Evolutionary conservation across 1,284 basidiomycete species (phyloP), one percentile per base, ranked within the genome.

Genomic region (Coniferiporia weirii): DNA sequence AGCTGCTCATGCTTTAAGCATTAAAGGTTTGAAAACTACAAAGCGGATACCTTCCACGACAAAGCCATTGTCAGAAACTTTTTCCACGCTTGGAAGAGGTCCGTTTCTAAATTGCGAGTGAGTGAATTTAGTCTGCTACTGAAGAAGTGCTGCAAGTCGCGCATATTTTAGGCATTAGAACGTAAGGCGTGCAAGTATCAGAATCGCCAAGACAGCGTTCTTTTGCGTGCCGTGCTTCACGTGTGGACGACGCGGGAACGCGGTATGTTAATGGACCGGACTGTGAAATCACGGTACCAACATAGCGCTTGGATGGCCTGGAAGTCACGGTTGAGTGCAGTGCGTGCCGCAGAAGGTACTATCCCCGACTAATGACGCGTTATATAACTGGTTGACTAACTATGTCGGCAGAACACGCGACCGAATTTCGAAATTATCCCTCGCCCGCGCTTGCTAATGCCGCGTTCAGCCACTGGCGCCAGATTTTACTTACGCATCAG

Each of bases 231-330:
- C 19, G 74, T 89, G 40, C 72, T 81, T 64, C 77, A 84, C 52
- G 81, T 91, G 17, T 90, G 90, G 89, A 84, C 82, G 65, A 85
- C 87, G 32, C 82, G 82, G 51, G 85, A 87, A 68, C 80, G 85
- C 15, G 86, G 85, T 17, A 74, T 73, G 54, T 76, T 85, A 20
- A 75, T 91, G 9, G 80, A 82, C 63, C 78, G 81, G 48, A 80
- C 86, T 32, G 78, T 76, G 60, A 70, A 73, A 4, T 64, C 74
- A 12, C 77, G 81, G 27, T 63, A 83, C 9, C 57, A 82, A 40
- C 79, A 76, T 64, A 69, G 72, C 50, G 73, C 75, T 1, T 84
- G 80, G 77, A 65, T 67, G 9, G 67, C 75, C 27, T 91, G 89
- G 90, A 76, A 72, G 62, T 69, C 69, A 56, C 76, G 74, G 32